phyloP scores from a whole-genome alignment of 805 yeast species.

The Yarrowia keelungensis region DNA sequence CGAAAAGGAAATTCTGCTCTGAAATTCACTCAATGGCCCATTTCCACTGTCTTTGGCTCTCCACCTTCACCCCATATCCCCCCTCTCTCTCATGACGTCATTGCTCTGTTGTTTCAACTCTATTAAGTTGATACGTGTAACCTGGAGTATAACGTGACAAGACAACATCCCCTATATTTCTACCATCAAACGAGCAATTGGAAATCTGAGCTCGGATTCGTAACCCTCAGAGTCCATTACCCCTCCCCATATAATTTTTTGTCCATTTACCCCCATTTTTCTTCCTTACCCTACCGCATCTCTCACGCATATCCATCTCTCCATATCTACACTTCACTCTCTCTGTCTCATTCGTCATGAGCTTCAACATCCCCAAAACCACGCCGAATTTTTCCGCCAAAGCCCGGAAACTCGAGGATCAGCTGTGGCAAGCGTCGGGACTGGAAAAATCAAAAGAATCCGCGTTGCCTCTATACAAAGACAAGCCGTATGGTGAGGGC shows the following conservation, averaged over 20 bases:
- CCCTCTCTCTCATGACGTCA: conserved; percentile 5
- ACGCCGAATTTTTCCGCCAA: conserved; percentile 40
- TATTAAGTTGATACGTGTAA: conserved; percentile 16
- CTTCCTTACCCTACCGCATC: conserved; percentile 20
- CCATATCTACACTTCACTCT: not conserved
- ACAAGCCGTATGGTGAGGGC: conserved; percentile 53
- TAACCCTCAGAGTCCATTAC: no score
- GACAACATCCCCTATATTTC: no score
- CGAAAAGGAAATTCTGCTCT: no score
- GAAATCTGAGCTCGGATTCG: no score
- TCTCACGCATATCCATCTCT: not conserved
- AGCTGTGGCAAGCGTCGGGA: conserved; percentile 41
- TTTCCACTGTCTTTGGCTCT: no score
- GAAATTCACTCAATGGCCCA: no score
- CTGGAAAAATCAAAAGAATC: conserved; percentile 9
- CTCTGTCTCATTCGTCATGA: conserved; percentile 29
- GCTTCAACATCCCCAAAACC: conserved; percentile 40
- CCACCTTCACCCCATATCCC: no score
- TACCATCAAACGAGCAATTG: not conserved
- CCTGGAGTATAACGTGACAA: no score
- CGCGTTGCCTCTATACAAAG: conserved; percentile 60
- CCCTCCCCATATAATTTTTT: no score
- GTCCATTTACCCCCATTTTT: not conserved
- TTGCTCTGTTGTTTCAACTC: not conserved
- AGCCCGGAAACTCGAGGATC: conserved; percentile 39